phyloP scores from a whole-genome alignment of 225 moss, liverwort and hornwort species.

The Bryoerythrophyllum caledonicum region DNA sequence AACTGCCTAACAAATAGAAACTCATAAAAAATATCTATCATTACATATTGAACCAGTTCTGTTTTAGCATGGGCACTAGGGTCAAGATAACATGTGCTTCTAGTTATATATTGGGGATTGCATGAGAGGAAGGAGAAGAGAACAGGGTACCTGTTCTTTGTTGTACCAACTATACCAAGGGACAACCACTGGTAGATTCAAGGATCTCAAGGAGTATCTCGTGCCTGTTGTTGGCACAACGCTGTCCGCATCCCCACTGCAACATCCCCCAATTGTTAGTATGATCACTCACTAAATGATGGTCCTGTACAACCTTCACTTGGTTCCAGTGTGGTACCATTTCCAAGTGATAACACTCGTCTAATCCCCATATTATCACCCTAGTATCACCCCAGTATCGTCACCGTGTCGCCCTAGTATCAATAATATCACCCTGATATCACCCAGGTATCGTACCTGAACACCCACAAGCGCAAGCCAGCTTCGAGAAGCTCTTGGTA shows the following conservation, averaged over 20 bases:
- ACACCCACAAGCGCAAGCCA: not conserved
- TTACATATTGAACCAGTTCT: too few species aligned
- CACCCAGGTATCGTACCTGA: not conserved
- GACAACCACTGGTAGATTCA: slow-evolving; percentile 48
- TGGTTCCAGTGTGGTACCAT: not conserved
- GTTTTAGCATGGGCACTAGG: too few species aligned
- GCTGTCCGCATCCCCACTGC: slow-evolving; percentile 60
- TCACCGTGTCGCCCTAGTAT: too few species aligned
- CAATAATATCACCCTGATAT: too few species aligned
- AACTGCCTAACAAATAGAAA: too few species aligned
- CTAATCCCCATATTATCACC: too few species aligned
- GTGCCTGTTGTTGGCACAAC: slow-evolving; percentile 59
- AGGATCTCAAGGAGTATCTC: slow-evolving; percentile 41
- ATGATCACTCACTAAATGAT: not conserved
- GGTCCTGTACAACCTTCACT: not conserved
- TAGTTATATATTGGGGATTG: too few species aligned
- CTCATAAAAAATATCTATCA: too few species aligned
- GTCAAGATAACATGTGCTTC: not conserved
- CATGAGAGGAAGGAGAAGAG: not conserved
- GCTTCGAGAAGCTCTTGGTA: slow-evolving; percentile 33
- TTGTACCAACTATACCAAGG: slow-evolving; percentile 78
- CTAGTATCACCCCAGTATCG: too few species aligned
- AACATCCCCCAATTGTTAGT: not conserved
- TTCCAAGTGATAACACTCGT: too few species aligned
- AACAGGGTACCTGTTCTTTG: slow-evolving; percentile 41